Conservation (phyloP, 108 stramenopile species). For the Mayamaea pseudoterrestris region DNA sequence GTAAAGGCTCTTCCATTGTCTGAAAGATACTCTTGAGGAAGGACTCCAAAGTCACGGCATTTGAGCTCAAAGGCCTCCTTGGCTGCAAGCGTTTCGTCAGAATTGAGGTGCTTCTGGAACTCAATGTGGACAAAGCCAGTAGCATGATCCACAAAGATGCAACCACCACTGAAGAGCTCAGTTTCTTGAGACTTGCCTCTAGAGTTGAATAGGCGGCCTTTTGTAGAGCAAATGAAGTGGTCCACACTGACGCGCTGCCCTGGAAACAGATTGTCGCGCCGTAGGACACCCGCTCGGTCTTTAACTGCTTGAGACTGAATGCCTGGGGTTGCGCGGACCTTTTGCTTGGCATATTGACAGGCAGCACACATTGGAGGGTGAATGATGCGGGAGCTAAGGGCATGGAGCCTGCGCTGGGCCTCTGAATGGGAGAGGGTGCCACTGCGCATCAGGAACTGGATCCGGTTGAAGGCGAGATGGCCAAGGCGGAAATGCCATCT, state of each 20-base stretch:
- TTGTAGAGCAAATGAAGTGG: constrained; percentile 1
- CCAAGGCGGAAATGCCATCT: constrained; percentile 3
- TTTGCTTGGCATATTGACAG: constrained; percentile 14
- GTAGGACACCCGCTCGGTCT: constrained; percentile 1
- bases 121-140: background rate
- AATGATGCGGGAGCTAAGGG: background rate
- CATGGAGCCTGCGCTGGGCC: background rate
- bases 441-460: background rate
- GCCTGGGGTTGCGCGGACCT: constrained; percentile 2
- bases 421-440: constrained; percentile 3
- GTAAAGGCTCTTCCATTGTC: constrained; percentile 19
- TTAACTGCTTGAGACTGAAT: background rate
- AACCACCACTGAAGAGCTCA: background rate
- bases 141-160: constrained; percentile 3
- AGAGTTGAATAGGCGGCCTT: background rate
- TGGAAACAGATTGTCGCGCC: constrained; percentile 1
- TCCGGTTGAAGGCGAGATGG: background rate
- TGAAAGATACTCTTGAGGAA: background rate
- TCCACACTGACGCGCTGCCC: constrained; percentile 4
- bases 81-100: constrained; percentile 2
- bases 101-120: background rate
- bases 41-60: constrained; percentile 7
- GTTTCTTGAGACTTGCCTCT: background rate
- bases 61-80: constrained; percentile 5
- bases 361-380: constrained; percentile 7